Base-by-base conservation (phyloP, 345 rosid genomes). In the Citrus medica region DNA sequence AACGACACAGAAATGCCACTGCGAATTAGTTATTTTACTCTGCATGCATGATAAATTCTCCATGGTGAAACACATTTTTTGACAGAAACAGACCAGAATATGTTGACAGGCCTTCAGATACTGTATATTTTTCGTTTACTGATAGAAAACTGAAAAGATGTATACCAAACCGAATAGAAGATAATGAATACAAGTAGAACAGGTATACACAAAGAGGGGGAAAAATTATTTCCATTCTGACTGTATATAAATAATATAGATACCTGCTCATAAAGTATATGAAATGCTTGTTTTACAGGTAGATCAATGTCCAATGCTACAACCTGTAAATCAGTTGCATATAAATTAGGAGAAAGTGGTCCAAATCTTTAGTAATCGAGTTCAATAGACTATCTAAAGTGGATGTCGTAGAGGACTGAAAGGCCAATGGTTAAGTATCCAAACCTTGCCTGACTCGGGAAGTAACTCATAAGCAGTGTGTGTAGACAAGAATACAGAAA, bases 381-480 rank as follows among this genome's bases (percentile, higher is more conserved):
- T 42, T 65, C 67, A 51, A 37, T 21, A 51, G 56, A 62, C 19
- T 69, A 70, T 37, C 62, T 67, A 56, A 73, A 25, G 30, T 32
- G 9, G n/a, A 28, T 38, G 58, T 78, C 25, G 30, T 62, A 33
- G 51, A 42, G 42, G 38, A 61, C 19, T 28, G 48, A 74, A 73
- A 71, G 74, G 66, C 33, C 6, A 10, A 67, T 63, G 80, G 84
- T 55, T 55, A 84, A 74, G 82, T 67, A 81, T 81, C 80, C 93
- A 86, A 79, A 92, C 96, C 93, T 92, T 92, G 89, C 96, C 96
- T 72, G 96, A 92, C 92, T 89, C 89, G 37, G 96, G 96, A 78
- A 92, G 89, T 75, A 92, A 84, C 78, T 90, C 96, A 63, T 92
- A 90, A 32, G 89, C 91, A 38, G 90, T 90, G 62, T 89, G 92